Evolutionary conservation across 2,329 filamentous ascomycete genomes (phyloP).

Genomic region (Paecilomyces fulvus): DNA sequence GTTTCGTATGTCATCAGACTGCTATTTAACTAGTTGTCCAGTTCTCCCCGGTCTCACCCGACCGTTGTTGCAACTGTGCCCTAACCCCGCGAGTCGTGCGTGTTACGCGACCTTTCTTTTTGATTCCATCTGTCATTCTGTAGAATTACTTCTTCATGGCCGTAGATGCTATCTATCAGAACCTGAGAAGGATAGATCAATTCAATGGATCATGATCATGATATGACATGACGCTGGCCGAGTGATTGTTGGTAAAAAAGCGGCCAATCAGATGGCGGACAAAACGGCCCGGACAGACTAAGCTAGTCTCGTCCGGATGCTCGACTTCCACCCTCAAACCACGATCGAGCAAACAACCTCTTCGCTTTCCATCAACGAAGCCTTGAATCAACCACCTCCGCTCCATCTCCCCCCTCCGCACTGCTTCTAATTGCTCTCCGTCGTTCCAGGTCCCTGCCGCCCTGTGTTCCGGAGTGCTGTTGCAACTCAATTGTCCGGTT

Average conservation of each 20-base stretch:
- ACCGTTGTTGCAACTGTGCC: not conserved
- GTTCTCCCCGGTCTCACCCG: not conserved
- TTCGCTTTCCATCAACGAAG: conserved; percentile 19
- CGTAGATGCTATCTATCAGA: not conserved
- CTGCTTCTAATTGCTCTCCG: not conserved
- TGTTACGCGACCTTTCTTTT: not conserved
- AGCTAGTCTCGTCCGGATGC: conserved; percentile 25
- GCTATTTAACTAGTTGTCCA: not conserved
- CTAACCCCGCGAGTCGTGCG: not conserved
- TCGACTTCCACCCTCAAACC: conserved; percentile 34
- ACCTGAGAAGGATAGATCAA: not conserved
- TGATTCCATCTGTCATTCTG: not conserved
- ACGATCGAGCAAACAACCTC: conserved; percentile 24
- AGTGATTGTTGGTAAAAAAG: not conserved
- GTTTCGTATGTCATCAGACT: not conserved
- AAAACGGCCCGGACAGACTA: conserved; percentile 18
- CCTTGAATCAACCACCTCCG: conserved; percentile 20
- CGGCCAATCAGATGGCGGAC: conserved; percentile 25
- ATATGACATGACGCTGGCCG: not conserved
- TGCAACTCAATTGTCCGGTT: conserved; percentile 20
- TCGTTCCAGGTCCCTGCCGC: not conserved
- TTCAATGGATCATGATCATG: not conserved
- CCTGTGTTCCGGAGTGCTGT: not conserved
- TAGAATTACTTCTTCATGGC: not conserved
- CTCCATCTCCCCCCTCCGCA: conserved; percentile 10